phyloP scores from a whole-genome alignment of 441 rosid genomes.

The Pelargonium australe region DNA sequence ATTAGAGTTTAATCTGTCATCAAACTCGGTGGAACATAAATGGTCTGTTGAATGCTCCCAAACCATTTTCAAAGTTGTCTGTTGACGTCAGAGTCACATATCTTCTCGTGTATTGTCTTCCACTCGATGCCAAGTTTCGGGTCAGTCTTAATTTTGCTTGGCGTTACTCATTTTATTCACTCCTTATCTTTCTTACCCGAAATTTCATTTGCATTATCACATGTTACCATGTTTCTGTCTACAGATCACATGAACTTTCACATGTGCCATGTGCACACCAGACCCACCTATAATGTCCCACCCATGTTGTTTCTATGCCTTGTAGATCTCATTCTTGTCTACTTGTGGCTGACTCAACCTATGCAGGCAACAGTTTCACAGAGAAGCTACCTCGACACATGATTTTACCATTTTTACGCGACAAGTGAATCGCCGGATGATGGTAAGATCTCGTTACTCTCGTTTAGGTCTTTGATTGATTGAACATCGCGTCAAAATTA shows the following conservation, averaged over 20 bases:
- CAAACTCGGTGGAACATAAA: not conserved
- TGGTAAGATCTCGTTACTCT: too few relatives aligned
- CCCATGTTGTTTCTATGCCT: not conserved
- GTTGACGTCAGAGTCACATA: not conserved
- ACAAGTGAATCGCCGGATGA: too few relatives aligned
- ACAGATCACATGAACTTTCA: not conserved
- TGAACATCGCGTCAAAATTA: too few relatives aligned
- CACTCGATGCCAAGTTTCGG: too few relatives aligned
- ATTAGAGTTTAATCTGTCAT: not conserved
- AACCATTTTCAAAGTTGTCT: too few relatives aligned
- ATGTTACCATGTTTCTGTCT: not conserved
- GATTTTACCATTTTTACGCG: not conserved
- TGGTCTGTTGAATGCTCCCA: too few relatives aligned
- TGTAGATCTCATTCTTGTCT: not conserved
- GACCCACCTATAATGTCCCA: not conserved
- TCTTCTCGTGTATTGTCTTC: too few relatives aligned
- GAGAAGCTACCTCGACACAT: not conserved
- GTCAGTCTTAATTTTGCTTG: too few relatives aligned
- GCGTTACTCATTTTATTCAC: too few relatives aligned
- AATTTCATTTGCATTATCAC: too few relatives aligned
- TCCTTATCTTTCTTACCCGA: too few relatives aligned
- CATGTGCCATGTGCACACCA: not conserved
- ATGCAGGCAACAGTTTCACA: not conserved
- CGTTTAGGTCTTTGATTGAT: too few relatives aligned
- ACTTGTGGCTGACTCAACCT: not conserved